Evolutionary conservation across 1,284 basidiomycete genomes (phyloP), one percentile per base, ranked within the genome.

Genomic region (Fomitopsis schrenkii): DNA sequence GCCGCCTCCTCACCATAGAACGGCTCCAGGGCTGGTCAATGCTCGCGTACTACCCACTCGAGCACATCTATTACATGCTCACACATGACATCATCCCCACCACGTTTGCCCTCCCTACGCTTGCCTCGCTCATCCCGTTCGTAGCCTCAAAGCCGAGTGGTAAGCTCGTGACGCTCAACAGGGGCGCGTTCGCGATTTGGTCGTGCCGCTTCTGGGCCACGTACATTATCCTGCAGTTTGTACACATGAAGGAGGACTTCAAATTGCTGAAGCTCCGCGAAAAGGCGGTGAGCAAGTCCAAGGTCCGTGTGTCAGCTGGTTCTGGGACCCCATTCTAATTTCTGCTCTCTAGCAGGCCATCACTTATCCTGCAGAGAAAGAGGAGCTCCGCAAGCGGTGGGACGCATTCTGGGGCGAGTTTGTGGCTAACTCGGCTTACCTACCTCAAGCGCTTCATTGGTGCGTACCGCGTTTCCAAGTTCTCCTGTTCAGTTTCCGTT

Each of bases 391-490:
- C 48, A 77, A 83, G 63, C 77, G 84, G 64, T 90, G 90, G 83
- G 81, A 84, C 63, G 83, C 88, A 15, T 86, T 90, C 62, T 85
- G 86, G 80, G 88, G 85, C 62, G 91, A 94, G 66, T 71, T 91
- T 28, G 76, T 91, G 55, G 84, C 86, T 53, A 95, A 94, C 69
- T 63, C 89, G 5, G 87, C 85, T 36, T 91, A 94, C 71, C 75
- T 94, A 44, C 94, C 93, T 3, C 74, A 93, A 59, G 91, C 93
- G 4, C 73, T 94, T 56, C 94, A 95, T 72, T 95, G 92, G 93
- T 92, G 65, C 63, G 83, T 76, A 9, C 9, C 45, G 15, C 7
- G 22, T 41, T 26, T 45, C n/a, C 8, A 15, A 28, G 5, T 33
- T 33, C 45, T 48, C 7, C 12, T 48, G 6, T 17, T n/a, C 41